Base-by-base conservation (phyloP, 2,329 filamentous ascomycete genomes). In the Ophiostoma novo-ulmi region DNA sequence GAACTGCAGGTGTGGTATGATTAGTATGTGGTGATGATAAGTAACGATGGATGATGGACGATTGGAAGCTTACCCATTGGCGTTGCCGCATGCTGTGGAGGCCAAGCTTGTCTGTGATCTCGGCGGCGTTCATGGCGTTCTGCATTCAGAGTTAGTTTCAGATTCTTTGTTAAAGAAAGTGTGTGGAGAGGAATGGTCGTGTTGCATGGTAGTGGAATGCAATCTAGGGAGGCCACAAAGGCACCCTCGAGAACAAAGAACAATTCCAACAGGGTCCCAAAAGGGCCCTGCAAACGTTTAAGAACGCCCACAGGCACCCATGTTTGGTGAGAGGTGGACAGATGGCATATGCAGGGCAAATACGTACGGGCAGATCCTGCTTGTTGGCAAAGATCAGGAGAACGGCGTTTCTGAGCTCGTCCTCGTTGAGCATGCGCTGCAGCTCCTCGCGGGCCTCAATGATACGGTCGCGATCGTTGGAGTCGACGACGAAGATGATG, bases 51-150 rank as follows among this genome's bases (percentile, higher is more conserved):
- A 38, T 6, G 26, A 36, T 36, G 31, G 4, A 3, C 7, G 20
- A 22, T 38, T 5, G 8, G 13, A 61, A 74, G 85, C 93, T 82
- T 94, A 99, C 95, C 95, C 95, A 99, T 79, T 93, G 91, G 82
- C 95, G 94, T 87, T 97, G 93, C 88, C 93, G 93, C 88, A 99
- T 87, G 85, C 92, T 96, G 90, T 98, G 94, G 79, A 99, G 93
- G 80, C 95, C 95, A 83, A 99, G 93, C 90, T 98, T 97, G 86
- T 99, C 94, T 83, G 95, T 99, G 83, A 99, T 98, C 87, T 99
- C 95, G 80, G 95, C 94, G 79, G 95, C 94, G 85, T 97, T 97
- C 95, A 98, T 98, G 83, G 95, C 95, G 81, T 98, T 98, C 94
- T 97, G 71, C 31, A 36, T 58, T n/a, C 4, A 41, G 17, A 38